Evolutionary conservation across 345 rosid species (phyloP).

Genomic region (Brassica cretica): DNA sequence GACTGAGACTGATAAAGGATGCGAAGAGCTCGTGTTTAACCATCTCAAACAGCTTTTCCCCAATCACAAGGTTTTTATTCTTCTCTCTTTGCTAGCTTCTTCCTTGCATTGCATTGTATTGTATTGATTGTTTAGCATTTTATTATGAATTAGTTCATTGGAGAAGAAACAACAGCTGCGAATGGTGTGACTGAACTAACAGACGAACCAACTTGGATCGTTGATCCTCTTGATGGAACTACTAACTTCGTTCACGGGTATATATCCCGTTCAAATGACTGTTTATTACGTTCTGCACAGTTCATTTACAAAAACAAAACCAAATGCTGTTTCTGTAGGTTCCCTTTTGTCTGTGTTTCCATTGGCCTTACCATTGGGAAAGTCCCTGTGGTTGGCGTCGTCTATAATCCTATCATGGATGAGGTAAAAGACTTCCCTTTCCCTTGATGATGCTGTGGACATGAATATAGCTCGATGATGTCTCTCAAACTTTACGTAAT

Average conservation of each 20-base stretch:
- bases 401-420: slow-evolving; percentile 86
- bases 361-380: slow-evolving; percentile 91
- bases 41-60: slow-evolving; percentile 69
- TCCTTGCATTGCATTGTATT: not conserved
- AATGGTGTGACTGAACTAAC: slow-evolving; percentile 71
- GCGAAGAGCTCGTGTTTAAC: slow-evolving; percentile 89
- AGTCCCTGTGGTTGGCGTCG: slow-evolving; percentile 84
- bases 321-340: slow-evolving; percentile 47
- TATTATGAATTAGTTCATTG: slow-evolving; percentile 63
- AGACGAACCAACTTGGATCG: slow-evolving; percentile 96
- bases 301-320: not conserved
- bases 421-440: slow-evolving; percentile 55
- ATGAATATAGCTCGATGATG: too few relatives aligned
- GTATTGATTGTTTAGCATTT: not conserved
- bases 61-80: slow-evolving; percentile 59
- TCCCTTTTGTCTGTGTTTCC: slow-evolving; percentile 86
- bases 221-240: slow-evolving; percentile 99
- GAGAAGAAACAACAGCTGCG: slow-evolving; percentile 97
- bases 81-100: not conserved
- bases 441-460: too few relatives aligned
- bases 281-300: not conserved
- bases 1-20: slow-evolving; percentile 95
- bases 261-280: slow-evolving; percentile 10
- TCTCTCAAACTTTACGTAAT: too few relatives aligned
- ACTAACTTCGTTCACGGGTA: slow-evolving; percentile 98